Base-by-base conservation (phyloP, 2,329 filamentous ascomycete species). In the Dactylellina leptospora region DNA sequence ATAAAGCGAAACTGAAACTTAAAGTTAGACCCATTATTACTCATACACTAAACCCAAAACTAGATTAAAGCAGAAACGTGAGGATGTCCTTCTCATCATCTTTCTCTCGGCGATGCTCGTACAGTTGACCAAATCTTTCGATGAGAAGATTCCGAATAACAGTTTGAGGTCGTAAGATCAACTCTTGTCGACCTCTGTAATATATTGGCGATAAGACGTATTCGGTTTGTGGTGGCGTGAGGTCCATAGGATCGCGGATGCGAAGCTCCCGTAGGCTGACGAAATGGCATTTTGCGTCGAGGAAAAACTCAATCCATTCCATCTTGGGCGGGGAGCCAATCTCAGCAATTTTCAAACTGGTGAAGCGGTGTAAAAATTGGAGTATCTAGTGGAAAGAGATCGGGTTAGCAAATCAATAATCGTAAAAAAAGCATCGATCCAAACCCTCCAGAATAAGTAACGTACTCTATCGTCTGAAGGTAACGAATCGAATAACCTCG, bases 241-340 rank as follows among this genome's bases (percentile, higher is more conserved):
- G n/a, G n/a, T 53, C 48, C 28, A 53, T 36, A 5, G 48, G 48
- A 16, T 23, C 25, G n/a, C 48, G 48, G 10, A 53, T 30, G 1
- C 48, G 48, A 20, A 53, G 25, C 25, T 53, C 48, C 16, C 48
- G 48, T 13, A 53, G 20, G 18, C 25, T 36, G n/a, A 36, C 20
- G 10, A 38, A 53, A 10, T 53, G 48, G 30, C 10, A 53, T 53
- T 38, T 53, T 8, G 48, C 11, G 30, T 53, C 48, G 16, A 53
- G 16, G 18, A 53, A 53, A 25, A 53, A 53, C 30, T 53, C 48
- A 10, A 53, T 30, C 48, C 48, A 53, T 53, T 53, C 48, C 10
- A 53, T 20, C 38, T 53, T 53, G 1, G 48, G 48, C 1, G 48
- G 48, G 6, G 48, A 33, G 16, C 48, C 48, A 18, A 53, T 36